Evolutionary conservation across 768 basidiomycete genomes (phyloP), one percentile per base, ranked within the genome.

Genomic region (Cystobasidium ongulense): DNA sequence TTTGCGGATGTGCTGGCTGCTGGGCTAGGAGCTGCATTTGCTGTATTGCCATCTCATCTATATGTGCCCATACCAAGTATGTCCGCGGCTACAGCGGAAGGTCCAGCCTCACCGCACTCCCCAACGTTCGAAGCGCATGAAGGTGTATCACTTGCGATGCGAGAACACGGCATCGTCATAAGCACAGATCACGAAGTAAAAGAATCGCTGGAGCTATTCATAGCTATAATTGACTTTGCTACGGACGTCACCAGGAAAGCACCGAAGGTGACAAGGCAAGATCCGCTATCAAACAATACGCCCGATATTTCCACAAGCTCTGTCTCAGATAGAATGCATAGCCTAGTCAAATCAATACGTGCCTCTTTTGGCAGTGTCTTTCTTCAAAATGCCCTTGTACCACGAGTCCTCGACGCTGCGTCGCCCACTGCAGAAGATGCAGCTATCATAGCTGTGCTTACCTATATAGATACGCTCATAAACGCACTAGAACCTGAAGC

Each of bases 1-100:
- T 95, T 96, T 80, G 91, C 92, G n/a, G 93, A 97, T 76, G 95
- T 98, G 13, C 86, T 98, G 57, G 92, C 89, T 21, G 95, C 95
- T 1, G 92, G 93, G 18, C 81, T 98, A 13, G 89, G 92, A 1
- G 95, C 95, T 0, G 90, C 95, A 0, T 97, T 95, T 79, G 96
- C 92, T 1, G 82, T 92, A 1, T 84, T 98, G 13, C 95, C 95
- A 0, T 87, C 88, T 23, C 96, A 96, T 81, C 84, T 98, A 50
- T 87, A 86, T 64, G 86, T 96, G 74, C 64, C 74, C 3, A 13
- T 59, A 61, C 59, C 59, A 2, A 38, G 59, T 23, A 17, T 33
- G 15, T 61, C 46, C 8, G 46, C 46, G 8, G 8, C 39, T 50
- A 11, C 46, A 21, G 5, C 46, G 46, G 46, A 50, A 50, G 21